Conservation (phyloP, 805 yeast genomes). For the Ogataea philodendri region DNA sequence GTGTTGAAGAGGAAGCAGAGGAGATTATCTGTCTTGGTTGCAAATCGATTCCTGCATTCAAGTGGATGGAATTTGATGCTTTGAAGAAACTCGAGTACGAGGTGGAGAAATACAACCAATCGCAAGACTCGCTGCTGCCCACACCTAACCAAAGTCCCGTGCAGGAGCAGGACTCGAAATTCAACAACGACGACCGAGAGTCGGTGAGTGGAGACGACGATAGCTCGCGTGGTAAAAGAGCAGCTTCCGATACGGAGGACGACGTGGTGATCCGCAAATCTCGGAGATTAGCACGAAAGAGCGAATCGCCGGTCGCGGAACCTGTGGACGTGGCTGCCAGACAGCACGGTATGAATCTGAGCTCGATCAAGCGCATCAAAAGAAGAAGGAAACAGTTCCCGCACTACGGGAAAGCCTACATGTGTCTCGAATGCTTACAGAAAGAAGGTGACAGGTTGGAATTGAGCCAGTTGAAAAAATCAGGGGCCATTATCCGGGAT, state of each 20-base stretch:
- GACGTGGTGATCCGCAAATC: constrained; percentile 29
- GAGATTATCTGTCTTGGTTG: constrained; percentile 50
- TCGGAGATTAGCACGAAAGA: constrained; percentile 34
- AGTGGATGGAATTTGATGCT: constrained; percentile 42
- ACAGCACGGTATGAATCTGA: constrained; percentile 8
- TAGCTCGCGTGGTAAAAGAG: constrained; percentile 20
- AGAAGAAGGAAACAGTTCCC: constrained; percentile 23
- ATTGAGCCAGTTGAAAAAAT: constrained; percentile 5
- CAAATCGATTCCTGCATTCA: constrained; percentile 46
- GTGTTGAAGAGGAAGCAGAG: constrained; percentile 27
- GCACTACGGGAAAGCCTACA: constrained; percentile 26
- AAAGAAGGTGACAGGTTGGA: constrained; percentile 6
- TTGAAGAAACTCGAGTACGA: constrained; percentile 17
- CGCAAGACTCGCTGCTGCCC: constrained; percentile 20
- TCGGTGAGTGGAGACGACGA: constrained; percentile 12
- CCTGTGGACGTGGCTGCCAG: constrained; percentile 1
- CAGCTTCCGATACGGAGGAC: constrained; percentile 5
- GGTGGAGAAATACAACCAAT: constrained; percentile 3
- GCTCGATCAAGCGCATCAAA: constrained; percentile 21
- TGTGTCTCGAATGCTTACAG: constrained; percentile 28
- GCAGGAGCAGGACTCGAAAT: constrained; percentile 12
- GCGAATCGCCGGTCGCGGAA: constrained; percentile 8
- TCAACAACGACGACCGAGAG: constrained; percentile 28
- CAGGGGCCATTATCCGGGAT: constrained; percentile 14
- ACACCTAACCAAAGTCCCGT: constrained; percentile 34